Evolutionary conservation across 371 early-diverging fungal genomes (phyloP), one percentile per base, ranked within the genome.

Genomic region (Conidiobolus incongruus): DNA sequence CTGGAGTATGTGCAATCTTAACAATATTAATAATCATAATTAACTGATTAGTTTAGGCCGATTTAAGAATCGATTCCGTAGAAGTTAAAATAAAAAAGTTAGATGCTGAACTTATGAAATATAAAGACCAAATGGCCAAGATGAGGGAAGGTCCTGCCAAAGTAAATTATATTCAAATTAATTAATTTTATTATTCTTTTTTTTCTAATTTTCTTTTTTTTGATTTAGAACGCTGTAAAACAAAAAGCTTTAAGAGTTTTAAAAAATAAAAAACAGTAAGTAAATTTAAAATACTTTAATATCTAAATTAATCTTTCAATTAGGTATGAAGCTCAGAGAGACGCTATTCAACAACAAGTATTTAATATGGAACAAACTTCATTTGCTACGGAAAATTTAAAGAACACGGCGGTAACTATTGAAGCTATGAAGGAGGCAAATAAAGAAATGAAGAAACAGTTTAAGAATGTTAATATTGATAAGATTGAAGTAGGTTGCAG

Each of bases 311-410:
- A 13, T 40, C 15, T 55, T 77, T 75, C 16, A n/a, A n/a, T n/a
- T 55, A 77, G 76, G 19, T 88, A 91, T 56, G 93, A 93, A 54
- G 62, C 68, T 20, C 93, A 93, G 56, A 69, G 84, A 42, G 90
- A 92, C 41, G 83, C 86, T 46, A 66, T 93, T 21, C 79, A 77
- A 58, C 84, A 86, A 52, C 92, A 93, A 56, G 73, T 90, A 16
- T 93, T 90, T 55, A 93, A 90, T 64, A 92, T 95, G 92, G 96
- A 95, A 57, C 89, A 90, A 63, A 83, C 91, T 12, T 62, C 66
- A 38, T 81, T 92, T 68, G 78, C 91, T 12, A 86, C 86, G 0
- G 96, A 95, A 41, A 93, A 91, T 58, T 54, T 95, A 38, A 81
- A 82, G 42, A 88, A 88, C 54, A 91, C 91, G 5, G 65, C 86